phyloP scores from a whole-genome alignment of 2,329 filamentous ascomycete species.

The Fusarium verticillioides region DNA sequence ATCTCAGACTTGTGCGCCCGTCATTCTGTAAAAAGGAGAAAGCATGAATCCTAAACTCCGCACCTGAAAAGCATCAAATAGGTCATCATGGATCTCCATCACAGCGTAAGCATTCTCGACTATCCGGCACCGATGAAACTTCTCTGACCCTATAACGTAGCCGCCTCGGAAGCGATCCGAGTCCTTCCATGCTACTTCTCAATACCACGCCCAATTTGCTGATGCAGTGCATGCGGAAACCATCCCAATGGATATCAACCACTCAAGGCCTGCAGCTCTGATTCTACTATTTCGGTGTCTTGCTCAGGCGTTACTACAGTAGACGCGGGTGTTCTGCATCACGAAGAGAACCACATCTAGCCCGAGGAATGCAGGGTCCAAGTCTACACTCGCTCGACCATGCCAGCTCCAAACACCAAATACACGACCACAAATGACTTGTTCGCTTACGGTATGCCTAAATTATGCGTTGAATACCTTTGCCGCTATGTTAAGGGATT shows the following conservation, averaged over 20 bases:
- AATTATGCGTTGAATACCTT: fast-evolving
- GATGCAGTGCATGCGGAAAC: background rate
- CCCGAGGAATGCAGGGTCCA: background rate
- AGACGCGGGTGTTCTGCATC: background rate
- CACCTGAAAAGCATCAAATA: background rate
- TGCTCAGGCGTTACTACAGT: background rate
- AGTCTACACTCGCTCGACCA: background rate
- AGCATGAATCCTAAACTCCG: background rate
- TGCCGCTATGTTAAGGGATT: background rate
- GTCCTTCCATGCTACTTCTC: background rate
- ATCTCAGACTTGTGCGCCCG: fast-evolving
- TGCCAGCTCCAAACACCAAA: too few species aligned
- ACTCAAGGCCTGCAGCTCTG: too few species aligned
- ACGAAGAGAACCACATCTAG: background rate
- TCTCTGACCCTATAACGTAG: background rate
- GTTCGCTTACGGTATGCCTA: background rate
- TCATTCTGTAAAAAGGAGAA: background rate
- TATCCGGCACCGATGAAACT: background rate
- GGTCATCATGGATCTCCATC: background rate
- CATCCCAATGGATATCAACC: background rate
- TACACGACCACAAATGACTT: background rate
- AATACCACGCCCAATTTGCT: background rate
- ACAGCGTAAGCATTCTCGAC: background rate
- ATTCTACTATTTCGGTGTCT: background rate
- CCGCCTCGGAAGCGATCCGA: background rate